Evolutionary conservation across 768 basidiomycete genomes (phyloP), one percentile per base, ranked within the genome.

Genomic region (Kwoniella europaea): DNA sequence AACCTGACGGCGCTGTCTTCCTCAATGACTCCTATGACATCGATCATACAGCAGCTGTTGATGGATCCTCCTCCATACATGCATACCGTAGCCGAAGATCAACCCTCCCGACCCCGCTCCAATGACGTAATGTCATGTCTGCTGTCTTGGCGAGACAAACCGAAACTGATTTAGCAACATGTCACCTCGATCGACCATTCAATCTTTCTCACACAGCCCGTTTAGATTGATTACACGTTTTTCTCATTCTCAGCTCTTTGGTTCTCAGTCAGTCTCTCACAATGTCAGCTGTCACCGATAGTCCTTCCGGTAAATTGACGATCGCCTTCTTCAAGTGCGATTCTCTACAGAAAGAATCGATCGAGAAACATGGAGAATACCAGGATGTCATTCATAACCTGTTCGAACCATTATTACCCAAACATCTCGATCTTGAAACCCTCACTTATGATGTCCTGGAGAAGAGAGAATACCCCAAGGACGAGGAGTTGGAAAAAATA

Each of bases 341-440:
- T 65, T 68, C 71, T 27, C 65, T 79, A 5, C 57, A 58, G 4
- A 69, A 75, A 41, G 72, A 75, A 20, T 65, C 74, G 16, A 65
- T 62, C 2, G 68, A 72, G 44, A 22, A 63, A n/a, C 75, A 79
- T 43, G 78, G 78, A 13, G 71, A 72, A 52, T 79, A 79, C 55
- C 70, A 74, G 57, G 77, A 78, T 54, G 74, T 78, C 63, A 27
- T 76, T 2, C 75, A 79, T 63, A 79, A 79, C 56, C 72, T 79
- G 42, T 76, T 79, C 57, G 68, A 73, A n/a, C 78, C 78, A 2
- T 42, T 79, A 12, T 63, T 79, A 13, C 72, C 72, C 7, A 35
- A 62, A 27, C 72, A 74, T 43, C 57, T 79, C 22, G 65, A 58
- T 16, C 69, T 76, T 20, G 68, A 76, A 50, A 76, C 73, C 1